These are phyloP conservation scores for Aspergillus ruber DNA, from an alignment of 2,329 filamentous ascomycete genomes.

Conservation along the genomic window DNA sequence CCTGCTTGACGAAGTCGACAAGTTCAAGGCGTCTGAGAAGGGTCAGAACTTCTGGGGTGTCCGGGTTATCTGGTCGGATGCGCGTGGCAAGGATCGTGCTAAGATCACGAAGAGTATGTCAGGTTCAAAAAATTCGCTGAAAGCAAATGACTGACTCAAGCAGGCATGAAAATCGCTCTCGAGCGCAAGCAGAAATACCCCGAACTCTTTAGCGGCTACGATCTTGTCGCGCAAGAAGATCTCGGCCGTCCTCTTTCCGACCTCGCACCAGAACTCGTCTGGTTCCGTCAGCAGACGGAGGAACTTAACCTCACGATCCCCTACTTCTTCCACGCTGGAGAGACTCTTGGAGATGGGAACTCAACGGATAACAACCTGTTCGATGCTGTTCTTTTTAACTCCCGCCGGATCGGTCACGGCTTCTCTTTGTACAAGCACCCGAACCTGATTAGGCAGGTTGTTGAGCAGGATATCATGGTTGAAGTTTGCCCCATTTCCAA, in stretches of 20 bases:
- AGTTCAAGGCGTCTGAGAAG: constrained; percentile 63
- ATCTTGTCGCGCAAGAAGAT: constrained; percentile 84
- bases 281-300: constrained; percentile 78
- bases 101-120: constrained; percentile 6
- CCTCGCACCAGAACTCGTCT: constrained; percentile 74
- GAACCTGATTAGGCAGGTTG: constrained; percentile 75
- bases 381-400: constrained; percentile 76
- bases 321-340: constrained; percentile 91
- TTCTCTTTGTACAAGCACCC: constrained; percentile 87
- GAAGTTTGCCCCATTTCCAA: constrained; percentile 88
- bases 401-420: constrained; percentile 77
- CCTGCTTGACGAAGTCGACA: constrained; percentile 67
- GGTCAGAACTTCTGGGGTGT: constrained; percentile 75
- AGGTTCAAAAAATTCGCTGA: background rate
- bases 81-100: constrained; percentile 43
- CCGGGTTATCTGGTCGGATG: constrained; percentile 72
- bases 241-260: constrained; percentile 66
- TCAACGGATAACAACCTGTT: constrained; percentile 75
- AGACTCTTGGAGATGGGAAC: constrained; percentile 75
- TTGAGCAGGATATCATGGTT: constrained; percentile 74
- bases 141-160: constrained; percentile 47
- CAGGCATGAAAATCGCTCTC: constrained; percentile 81
- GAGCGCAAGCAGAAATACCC: constrained; percentile 71
- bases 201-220: constrained; percentile 73
- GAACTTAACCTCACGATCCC: constrained; percentile 71